Conservation (phyloP, 1,284 basidiomycete genomes). For the Takashimella tepidaria region DNA sequence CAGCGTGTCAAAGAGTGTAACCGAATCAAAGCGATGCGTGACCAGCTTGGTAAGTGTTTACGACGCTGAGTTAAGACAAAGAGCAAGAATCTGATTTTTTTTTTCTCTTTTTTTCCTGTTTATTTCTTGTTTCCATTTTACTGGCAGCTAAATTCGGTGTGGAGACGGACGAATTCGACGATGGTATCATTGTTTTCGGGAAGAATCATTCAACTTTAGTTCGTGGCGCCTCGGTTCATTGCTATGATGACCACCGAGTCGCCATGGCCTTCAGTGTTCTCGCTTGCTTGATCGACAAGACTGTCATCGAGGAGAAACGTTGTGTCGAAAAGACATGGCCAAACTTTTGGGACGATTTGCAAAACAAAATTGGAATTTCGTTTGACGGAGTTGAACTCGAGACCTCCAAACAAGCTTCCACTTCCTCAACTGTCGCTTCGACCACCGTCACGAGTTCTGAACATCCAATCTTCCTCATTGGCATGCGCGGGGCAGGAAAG, state of each 20-base stretch:
- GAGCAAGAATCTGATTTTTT: slow-evolving; percentile 4
- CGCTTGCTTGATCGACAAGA: slow-evolving; percentile 65
- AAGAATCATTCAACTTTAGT: slow-evolving; percentile 61
- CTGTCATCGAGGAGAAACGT: slow-evolving; percentile 88
- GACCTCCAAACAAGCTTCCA: slow-evolving; percentile 44
- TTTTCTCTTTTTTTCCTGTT: too few species aligned
- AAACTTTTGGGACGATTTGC: slow-evolving; percentile 98
- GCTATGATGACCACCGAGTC: slow-evolving; percentile 97
- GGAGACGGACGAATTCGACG: slow-evolving; percentile 83
- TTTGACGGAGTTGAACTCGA: slow-evolving; percentile 77
- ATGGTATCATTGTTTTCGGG: slow-evolving; percentile 88
- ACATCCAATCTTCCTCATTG: slow-evolving; percentile 77
- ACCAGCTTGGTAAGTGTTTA: slow-evolving; percentile 68
- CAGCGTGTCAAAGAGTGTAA: slow-evolving; percentile 99
- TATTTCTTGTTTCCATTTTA: too few species aligned
- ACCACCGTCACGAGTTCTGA: slow-evolving; percentile 46
- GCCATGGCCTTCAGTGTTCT: slow-evolving; percentile 97
- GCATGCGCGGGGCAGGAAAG: slow-evolving; percentile 97
- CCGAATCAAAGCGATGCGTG: slow-evolving; percentile 92
- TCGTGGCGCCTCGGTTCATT: slow-evolving; percentile 72
- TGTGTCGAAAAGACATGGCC: slow-evolving; percentile 99
- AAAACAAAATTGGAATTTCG: slow-evolving; percentile 86
- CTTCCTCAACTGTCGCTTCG: slow-evolving; percentile 36
- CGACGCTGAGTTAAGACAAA: background rate
- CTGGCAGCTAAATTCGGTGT: slow-evolving; percentile 93